Percentiles rank a stretch among this genome's conserved stretches.
Evolutionary conservation across 2,329 filamentous ascomycete genomes (phyloP).

Genomic region (Aspergillus melleus): DNA sequence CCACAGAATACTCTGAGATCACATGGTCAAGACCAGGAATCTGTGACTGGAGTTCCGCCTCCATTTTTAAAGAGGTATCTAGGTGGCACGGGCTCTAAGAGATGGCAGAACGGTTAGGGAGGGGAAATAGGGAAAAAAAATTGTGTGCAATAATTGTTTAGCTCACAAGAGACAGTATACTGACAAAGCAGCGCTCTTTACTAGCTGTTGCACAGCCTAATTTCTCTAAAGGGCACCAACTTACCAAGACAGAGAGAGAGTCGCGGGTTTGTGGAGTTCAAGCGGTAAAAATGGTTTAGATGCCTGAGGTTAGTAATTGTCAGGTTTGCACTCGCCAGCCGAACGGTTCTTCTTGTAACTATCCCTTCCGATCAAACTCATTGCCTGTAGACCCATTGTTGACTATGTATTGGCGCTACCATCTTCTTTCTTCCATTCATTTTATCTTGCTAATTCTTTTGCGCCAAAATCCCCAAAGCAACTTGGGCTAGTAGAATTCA

Average conservation of each 20-base stretch:
- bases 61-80: slow-evolving; percentile 57
- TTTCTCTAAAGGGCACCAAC: neutral
- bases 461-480: no score
- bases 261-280: neutral
- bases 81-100: neutral
- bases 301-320: neutral
- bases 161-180: no score
- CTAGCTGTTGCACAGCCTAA: neutral
- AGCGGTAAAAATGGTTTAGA: neutral
- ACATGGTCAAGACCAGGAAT: slow-evolving; percentile 86
- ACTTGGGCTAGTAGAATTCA: no score
- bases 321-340: neutral
- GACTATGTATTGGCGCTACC: no score
- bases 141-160: no score
- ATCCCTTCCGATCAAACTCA: no score
- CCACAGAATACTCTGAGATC: slow-evolving; percentile 84
- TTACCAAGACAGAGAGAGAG: neutral
- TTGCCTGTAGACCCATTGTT: no score
- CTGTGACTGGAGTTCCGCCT: slow-evolving; percentile 79
- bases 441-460: no score
- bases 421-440: no score
- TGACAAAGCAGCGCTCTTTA: neutral
- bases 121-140: neutral
- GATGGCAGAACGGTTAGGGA: neutral
- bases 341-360: neutral